Evolutionary conservation across 257 asterid species (phyloP).

Genomic region (Solanum peruvianum): DNA sequence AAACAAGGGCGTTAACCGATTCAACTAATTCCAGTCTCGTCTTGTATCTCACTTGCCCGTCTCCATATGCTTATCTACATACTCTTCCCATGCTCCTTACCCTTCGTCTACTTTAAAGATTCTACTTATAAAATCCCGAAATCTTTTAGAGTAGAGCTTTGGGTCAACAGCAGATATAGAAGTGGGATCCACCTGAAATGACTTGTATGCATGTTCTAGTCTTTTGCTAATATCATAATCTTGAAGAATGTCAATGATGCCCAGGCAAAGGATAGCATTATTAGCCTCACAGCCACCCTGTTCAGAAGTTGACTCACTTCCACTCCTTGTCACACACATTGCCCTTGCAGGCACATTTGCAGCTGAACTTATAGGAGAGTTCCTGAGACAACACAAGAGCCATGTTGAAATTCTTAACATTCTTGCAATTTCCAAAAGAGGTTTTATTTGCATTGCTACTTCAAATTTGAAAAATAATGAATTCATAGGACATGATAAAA

Average conservation of each 20-base stretch:
- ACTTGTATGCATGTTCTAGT: constrained; percentile 71
- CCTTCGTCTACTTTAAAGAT: constrained; percentile 44
- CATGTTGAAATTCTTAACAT: not conserved
- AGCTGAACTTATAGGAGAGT: constrained; percentile 41
- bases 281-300: constrained; percentile 28
- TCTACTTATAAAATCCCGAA: constrained; percentile 55
- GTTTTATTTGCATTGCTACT: not conserved
- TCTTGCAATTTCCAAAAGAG: not conserved
- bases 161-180: constrained; percentile 84
- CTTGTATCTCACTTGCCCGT: constrained; percentile 1
- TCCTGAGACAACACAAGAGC: constrained; percentile 27
- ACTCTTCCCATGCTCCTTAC: not conserved
- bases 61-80: not conserved
- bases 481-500: not conserved
- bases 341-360: constrained; percentile 75
- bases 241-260: constrained; percentile 73
- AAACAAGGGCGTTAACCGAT: not conserved
- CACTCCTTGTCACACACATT: constrained; percentile 37
- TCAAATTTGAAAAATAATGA: not conserved
- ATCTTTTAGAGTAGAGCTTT: constrained; percentile 57
- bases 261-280: constrained; percentile 67
- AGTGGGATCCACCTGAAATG: constrained; percentile 54
- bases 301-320: constrained; percentile 32
- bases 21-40: not conserved
- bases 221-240: constrained; percentile 75